Base-by-base conservation (phyloP, 495 filamentous ascomycete genomes). In the Oleoguttula mirabilis region DNA sequence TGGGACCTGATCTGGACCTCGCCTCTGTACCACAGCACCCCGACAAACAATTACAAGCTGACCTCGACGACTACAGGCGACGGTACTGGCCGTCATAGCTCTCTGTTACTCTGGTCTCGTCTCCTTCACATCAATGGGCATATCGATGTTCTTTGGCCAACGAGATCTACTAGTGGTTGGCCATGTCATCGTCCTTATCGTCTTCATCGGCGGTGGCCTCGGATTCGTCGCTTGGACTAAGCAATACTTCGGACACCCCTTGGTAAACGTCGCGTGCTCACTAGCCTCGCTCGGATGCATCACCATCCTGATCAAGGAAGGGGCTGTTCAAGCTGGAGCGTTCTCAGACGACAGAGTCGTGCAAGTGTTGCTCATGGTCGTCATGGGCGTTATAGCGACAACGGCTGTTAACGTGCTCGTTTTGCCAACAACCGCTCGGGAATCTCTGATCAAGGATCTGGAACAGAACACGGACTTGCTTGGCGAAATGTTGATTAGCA, bases 191-290 rank as follows among this genome's bases (percentile, higher is more conserved):
- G 80, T 96, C 12, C 65, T 98, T 23, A 63, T 87, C 36, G 69
- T 95, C 1, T 95, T 94, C 57, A 82, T 85, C 51, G 90, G 84
- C 10, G 88, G 82, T 28, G 88, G 49, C 7, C 32, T 55, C 3
- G 90, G 90, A 1, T 79, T 94, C 52, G 75, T 95, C 6, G 90
- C 85, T 36, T 96, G 90, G 85, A 73, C 78, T 17, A 98, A 98
- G 63, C 88, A 94, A 60, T 75, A 67, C 48, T 69, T 88, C 43
- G 81, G 79, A 22, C 77, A 88, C 57, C 88, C 90, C 7, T 63
- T 94, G 14, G 86, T 95, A 41, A 88, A 87, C 54, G 84, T 93
- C 27, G 87, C 85, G 16, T 88, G 83, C 58, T 94, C 87, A 17
- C 66, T 96, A 46, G 75, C 90, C 2, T 84, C 82, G n/a, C 75